phyloP scores from a whole-genome alignment of 1,139 yeast species.

The Lodderomyces oxycetoniae region DNA sequence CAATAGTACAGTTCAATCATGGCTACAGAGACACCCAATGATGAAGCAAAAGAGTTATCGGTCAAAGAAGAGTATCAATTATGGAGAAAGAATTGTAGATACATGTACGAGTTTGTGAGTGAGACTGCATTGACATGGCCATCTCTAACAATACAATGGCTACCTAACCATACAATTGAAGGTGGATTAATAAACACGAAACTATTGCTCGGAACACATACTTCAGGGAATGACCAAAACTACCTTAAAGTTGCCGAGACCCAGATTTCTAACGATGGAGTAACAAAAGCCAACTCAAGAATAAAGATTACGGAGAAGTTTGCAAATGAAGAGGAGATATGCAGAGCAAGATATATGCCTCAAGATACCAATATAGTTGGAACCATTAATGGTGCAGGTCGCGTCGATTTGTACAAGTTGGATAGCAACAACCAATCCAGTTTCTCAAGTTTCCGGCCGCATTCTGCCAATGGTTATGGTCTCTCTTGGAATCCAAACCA shows the following conservation, averaged over 20 bases:
- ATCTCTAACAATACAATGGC: conserved; percentile 72
- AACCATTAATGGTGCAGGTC: conserved; percentile 75
- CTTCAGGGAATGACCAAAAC: conserved; percentile 75
- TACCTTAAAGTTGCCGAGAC: conserved; percentile 73
- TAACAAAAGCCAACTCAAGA: conserved; percentile 37
- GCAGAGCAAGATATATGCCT: conserved; percentile 81
- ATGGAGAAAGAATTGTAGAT: conserved; percentile 77
- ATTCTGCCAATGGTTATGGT: conserved; percentile 68
- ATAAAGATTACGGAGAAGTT: conserved; percentile 60
- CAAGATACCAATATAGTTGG: conserved; percentile 64
- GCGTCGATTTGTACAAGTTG: conserved; percentile 59
- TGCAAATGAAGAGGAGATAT: conserved; percentile 56
- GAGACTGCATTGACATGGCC: conserved; percentile 83
- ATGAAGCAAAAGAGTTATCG: conserved; percentile 14
- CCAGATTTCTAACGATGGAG: conserved; percentile 49
- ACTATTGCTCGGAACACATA: conserved; percentile 78
- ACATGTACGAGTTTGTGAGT: conserved; percentile 75
- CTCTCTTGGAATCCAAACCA: conserved; percentile 54
- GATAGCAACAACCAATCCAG: conserved; percentile 20
- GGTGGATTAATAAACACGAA: conserved; percentile 37
- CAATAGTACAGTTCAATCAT: too few relatives aligned
- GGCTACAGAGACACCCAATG: not conserved
- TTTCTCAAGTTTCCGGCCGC: conserved; percentile 44
- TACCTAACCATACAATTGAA: conserved; percentile 41
- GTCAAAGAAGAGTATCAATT: conserved; percentile 67